phyloP scores from a whole-genome alignment of 2,329 filamentous ascomycete genomes.

The Trichoderma cornu-damae region DNA sequence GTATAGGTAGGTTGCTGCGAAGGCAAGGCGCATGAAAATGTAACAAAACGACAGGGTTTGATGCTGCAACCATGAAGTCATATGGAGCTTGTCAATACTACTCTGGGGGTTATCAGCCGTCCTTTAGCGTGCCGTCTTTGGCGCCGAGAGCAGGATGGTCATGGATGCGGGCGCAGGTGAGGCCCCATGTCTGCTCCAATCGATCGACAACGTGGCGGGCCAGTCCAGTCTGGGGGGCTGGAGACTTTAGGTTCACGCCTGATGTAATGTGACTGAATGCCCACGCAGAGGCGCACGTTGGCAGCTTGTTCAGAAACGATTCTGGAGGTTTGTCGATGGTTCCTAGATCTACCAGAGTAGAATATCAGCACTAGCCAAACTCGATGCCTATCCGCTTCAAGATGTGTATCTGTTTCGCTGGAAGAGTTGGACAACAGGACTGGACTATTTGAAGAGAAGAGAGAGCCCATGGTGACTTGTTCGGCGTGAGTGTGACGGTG shows the following conservation, averaged over 20 bases:
- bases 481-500: not conserved
- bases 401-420: not conserved
- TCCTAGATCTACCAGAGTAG: constrained; percentile 1
- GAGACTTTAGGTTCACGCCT: not conserved
- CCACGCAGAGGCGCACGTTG: constrained; percentile 9
- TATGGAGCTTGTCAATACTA: constrained; percentile 8
- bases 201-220: constrained; percentile 27
- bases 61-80: not conserved
- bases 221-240: constrained; percentile 16
- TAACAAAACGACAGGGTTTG: not conserved
- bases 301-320: not conserved
- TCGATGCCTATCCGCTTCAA: not conserved
- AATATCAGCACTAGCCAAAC: not conserved
- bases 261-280: too few relatives aligned
- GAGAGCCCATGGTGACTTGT: not conserved
- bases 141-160: constrained; percentile 14
- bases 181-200: constrained; percentile 26
- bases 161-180: not conserved
- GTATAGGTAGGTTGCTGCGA: not conserved
- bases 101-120: constrained; percentile 11
- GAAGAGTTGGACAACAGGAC: not conserved
- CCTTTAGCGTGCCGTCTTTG: constrained; percentile 9
- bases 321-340: not conserved
- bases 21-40: not conserved
- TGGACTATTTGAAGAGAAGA: not conserved